Percentiles rank a stretch among this genome's conserved stretches.
These are phyloP conservation scores for Ammopiptanthus mongolicus DNA, from an alignment of 306 rosid species.

Conservation along the genomic window DNA sequence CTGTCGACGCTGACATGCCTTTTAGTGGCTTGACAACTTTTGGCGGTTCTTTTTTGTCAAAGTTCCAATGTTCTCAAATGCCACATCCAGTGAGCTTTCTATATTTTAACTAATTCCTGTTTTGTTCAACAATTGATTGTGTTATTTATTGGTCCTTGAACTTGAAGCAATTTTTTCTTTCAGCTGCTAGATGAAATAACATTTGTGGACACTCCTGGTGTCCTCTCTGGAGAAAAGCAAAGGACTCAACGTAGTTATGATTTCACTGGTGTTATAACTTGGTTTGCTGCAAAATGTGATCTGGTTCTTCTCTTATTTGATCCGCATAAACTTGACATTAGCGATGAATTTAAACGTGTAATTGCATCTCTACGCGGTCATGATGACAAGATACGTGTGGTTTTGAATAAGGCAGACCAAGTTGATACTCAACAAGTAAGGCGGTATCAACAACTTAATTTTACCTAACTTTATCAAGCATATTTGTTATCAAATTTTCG, in stretches of 20 bases:
- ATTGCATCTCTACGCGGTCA: constrained; percentile 71
- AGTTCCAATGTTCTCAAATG: constrained; percentile 92
- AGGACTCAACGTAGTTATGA: constrained; percentile 91
- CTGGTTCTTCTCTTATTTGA: constrained; percentile 85
- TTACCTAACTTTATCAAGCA: neutral
- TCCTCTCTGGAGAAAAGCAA: constrained; percentile 95
- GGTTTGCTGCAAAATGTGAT: constrained; percentile 99
- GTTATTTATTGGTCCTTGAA: neutral
- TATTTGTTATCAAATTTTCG: neutral
- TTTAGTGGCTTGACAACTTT: constrained; percentile 71
- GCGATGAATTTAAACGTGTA: constrained; percentile 90
- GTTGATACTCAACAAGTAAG: constrained; percentile 93
- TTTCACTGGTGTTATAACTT: constrained; percentile 91
- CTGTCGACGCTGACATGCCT: constrained; percentile 94
- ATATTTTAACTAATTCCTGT: neutral
- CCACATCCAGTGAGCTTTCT: constrained; percentile 83
- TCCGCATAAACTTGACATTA: constrained; percentile 92
- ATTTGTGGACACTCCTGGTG: constrained; percentile 94
- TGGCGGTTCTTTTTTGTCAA: constrained; percentile 87
- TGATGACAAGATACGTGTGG: constrained; percentile 96
- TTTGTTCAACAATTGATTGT: neutral
- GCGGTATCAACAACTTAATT: neutral
- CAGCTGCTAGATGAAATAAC: constrained; percentile 89
- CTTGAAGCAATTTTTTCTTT: constrained; percentile 11
- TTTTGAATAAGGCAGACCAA: constrained; percentile 96